Percentiles rank a stretch among this genome's conserved stretches.
Evolutionary conservation across 176 grass and related monocot genomes (phyloP).

Genomic region (Leersia perrieri): DNA sequence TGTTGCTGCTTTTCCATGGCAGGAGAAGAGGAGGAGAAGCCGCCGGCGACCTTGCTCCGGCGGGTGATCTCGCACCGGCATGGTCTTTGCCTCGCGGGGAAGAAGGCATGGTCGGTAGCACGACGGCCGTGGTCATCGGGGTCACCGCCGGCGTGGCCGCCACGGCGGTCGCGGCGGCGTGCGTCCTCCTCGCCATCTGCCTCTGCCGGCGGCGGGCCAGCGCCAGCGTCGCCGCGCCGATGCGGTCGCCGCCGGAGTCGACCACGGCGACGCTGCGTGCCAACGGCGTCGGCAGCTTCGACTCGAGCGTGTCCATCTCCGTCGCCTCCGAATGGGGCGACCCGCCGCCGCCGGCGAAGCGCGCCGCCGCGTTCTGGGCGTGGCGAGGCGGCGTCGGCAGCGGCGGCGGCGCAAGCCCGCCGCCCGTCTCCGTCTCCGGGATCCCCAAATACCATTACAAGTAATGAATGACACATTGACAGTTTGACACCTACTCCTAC

Average conservation of each 20-base stretch:
- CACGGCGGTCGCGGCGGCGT: constrained; percentile 37
- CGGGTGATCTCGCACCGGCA: constrained; percentile 16
- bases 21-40: constrained; percentile 2
- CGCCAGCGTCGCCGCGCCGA: constrained; percentile 13
- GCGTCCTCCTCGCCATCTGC: constrained; percentile 51
- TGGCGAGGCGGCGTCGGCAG: constrained; percentile 34
- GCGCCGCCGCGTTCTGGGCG: constrained; percentile 48
- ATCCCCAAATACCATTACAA: constrained; percentile 88
- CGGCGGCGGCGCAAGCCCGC: constrained; percentile 33
- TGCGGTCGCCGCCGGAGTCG: constrained; percentile 32
- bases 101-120: constrained; percentile 41
- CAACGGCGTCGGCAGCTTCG: constrained; percentile 38
- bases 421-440: constrained; percentile 49
- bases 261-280: constrained; percentile 41
- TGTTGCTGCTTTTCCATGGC: not conserved
- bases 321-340: constrained; percentile 47
- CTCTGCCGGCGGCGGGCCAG: constrained; percentile 40
- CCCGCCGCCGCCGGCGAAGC: constrained; percentile 36
- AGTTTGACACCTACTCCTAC: not conserved
- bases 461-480: too few species aligned
- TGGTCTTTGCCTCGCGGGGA: constrained; percentile 37
- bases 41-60: not conserved
- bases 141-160: constrained; percentile 44
- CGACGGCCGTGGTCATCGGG: constrained; percentile 36
- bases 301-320: constrained; percentile 74